Evolutionary conservation across 1,284 basidiomycete genomes (phyloP), one percentile per base, ranked within the genome.

Genomic region (Stygiomarasmius scandens): DNA sequence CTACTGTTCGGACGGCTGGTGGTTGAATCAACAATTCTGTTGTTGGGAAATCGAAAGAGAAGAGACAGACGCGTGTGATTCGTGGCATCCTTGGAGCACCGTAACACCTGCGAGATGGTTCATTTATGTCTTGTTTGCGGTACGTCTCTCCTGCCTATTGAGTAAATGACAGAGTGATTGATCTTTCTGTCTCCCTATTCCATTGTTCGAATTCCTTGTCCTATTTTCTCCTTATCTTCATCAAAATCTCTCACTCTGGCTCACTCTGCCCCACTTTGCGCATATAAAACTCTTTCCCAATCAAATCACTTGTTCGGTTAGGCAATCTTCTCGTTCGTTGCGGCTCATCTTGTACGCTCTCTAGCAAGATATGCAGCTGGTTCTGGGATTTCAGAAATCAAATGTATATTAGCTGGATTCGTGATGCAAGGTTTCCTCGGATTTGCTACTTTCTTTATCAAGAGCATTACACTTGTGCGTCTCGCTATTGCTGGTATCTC

Each of bases 361-460:
- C 87, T 97, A 66, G 95, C 96, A 2, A 95, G 90, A 53, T 97
- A 97, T 71, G 95, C 97, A 9, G 97, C 97, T 8, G 96, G 97
- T 3, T 98, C 95, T 60, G 97, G 97, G 55, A 99, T 99, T 58
- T 95, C 95, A 23, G 97, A 99, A 74, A 98, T 99, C 76, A 99
- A 99, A 70, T 98, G 96, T 72, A 98, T 99, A 65, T 77, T 99
- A 20, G 93, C 93, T 4, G 97, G 97, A 1, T 99, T 99, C 73
- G 84, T 95, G 66, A 98, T 99, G 89, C 89, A 96, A 71, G 95
- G 95, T 0, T 99, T 92, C 70, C 81, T 99, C 38, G 90, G 94
- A 11, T 86, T 92, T 59, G 86, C 89, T 72, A 99, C 96, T 0
- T 88, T 98, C 62, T 78, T 87, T 59, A 90, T 98, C 71, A 98